Base-by-base conservation (phyloP, 1,284 basidiomycete genomes). In the Hortiboletus rubellus region DNA sequence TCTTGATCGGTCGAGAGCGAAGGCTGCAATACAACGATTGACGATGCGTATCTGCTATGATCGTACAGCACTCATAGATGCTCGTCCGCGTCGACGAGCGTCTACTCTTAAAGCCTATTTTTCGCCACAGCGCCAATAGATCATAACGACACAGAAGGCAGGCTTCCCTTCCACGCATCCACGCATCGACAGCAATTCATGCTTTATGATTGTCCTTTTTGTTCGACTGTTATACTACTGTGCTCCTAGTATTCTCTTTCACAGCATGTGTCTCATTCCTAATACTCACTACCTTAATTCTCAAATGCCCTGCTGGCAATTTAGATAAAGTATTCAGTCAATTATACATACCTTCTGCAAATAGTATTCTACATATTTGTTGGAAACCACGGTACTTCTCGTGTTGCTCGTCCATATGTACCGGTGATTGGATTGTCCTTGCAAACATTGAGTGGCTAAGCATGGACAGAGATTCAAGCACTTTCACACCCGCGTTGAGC, bases 1-100 rank as follows among this genome's bases (percentile, higher is more conserved):
- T 67, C 77, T 91, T 37, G 89, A 89, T 59, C 82, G 89, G 43
- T 89, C 89, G 6, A 78, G 82, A 50, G 79, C 83, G 2, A 91
- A 90, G 64, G 84, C 82, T 3, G 78, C 79, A 2, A 70, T 90
- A 51, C 86, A 89, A 64, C 81, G 80, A 46, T 69, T 89, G 12
- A 76, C 80, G 7, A 78, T 86, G 74, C 80, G 85, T n/a, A 72
- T 90, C 18, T 70, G 81, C 62, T 89, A 87, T 64, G 84, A 87
- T 63, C 81, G 80, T 46, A 66, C 73, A 49, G 68, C 74, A 24
- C 74, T 78, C 49, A 62, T 60, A 15, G 61, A 59, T 24, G 42
- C 41, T 55, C 61, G 56, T 57, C 60, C 42, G 7, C 59, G 67
- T 50, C 60, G 38, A 48, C 66, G 61, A 30, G 44, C 57, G 3